Evolutionary conservation across 2,329 filamentous ascomycete species (phyloP).

Genomic region (Fusarium globosum): DNA sequence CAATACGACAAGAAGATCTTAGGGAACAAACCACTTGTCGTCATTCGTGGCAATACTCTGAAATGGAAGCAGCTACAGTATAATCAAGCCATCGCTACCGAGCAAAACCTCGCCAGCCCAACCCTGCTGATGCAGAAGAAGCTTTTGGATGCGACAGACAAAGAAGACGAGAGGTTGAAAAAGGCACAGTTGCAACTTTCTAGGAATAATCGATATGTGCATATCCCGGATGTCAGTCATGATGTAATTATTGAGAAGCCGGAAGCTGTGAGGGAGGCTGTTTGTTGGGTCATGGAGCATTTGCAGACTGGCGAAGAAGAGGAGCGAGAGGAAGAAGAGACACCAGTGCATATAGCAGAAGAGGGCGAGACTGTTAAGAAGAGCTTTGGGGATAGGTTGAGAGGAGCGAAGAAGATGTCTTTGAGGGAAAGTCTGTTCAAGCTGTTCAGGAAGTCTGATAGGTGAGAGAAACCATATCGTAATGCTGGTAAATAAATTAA

Average conservation of each 20-base stretch:
- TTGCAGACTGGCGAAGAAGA: background rate
- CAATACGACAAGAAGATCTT: constrained; percentile 29
- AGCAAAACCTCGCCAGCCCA: background rate
- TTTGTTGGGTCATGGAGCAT: constrained; percentile 33
- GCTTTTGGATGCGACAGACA: constrained; percentile 24
- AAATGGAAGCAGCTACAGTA: constrained; percentile 35
- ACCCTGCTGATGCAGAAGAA: constrained; percentile 17
- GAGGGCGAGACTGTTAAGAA: background rate
- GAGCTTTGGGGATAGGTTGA: background rate
- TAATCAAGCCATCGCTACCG: constrained; percentile 13
- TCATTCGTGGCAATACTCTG: constrained; percentile 37
- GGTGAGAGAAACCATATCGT: background rate
- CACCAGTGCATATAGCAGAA: rapidly evolving
- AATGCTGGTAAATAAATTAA: background rate
- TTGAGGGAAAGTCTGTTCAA: background rate
- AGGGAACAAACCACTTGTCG: constrained; percentile 24
- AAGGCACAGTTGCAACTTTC: constrained; percentile 33
- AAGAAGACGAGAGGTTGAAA: constrained; percentile 38
- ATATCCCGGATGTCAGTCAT: constrained; percentile 37
- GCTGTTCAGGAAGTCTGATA: background rate
- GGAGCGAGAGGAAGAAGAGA: rapidly evolving
- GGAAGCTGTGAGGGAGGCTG: constrained; percentile 24
- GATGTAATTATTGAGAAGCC: constrained; percentile 27
- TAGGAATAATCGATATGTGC: constrained; percentile 26
- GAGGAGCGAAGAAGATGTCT: background rate